Evolutionary conservation across 768 basidiomycete genomes (phyloP), one percentile per base, ranked within the genome.

Genomic region (Cyathus striatus): DNA sequence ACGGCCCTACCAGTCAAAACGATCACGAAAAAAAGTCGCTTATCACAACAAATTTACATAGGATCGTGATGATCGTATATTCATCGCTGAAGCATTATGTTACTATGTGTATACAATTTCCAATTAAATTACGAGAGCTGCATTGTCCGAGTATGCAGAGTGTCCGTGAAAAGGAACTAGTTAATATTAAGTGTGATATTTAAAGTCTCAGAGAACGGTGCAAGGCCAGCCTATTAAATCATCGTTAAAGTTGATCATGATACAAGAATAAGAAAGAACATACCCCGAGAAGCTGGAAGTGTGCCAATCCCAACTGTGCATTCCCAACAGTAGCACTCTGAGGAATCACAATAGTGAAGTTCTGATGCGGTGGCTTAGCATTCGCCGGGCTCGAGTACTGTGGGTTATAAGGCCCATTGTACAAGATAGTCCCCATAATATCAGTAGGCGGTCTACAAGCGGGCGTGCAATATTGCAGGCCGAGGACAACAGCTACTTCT

Each of bases 401-500:
- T 0, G 76, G 75, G 20, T 55, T 49, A 44, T 63, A 78, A 7
- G 55, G 55, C 14, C 76, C 77, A 33, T 65, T 68, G 55, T 73
- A 76, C 36, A 78, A 57, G n/a, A 77, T 63, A 7, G 42, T 50
- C 10, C 75, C 75, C 51, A 76, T 45, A 14, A 55, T 42, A 5
- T 57, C 58, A 1, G 44, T 34, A 6, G 56, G 56, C 5, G 57
- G 23, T 13, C 43, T 34, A 46, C 65, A 59, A 33, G 50, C 42
- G 14, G 50, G 30, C 5, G 46, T 45, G 39, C 64, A 78, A 23
- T 66, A 64, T 34, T 60, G 56, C 22, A 78, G 25, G 5, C 63
- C 73, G 40, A 78, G 66, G 22, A 68, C 68, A 39, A 78, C 54
- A 12, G 66, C 72, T 2, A 78, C 65, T 45, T 77, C 73, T 26